A percentile compares a stretch with the other conserved stretches of the same genome.
These are phyloP conservation scores for Pleurotus salmoneostramineus DNA, from an alignment of 768 basidiomycete species.

Conservation along the genomic window DNA sequence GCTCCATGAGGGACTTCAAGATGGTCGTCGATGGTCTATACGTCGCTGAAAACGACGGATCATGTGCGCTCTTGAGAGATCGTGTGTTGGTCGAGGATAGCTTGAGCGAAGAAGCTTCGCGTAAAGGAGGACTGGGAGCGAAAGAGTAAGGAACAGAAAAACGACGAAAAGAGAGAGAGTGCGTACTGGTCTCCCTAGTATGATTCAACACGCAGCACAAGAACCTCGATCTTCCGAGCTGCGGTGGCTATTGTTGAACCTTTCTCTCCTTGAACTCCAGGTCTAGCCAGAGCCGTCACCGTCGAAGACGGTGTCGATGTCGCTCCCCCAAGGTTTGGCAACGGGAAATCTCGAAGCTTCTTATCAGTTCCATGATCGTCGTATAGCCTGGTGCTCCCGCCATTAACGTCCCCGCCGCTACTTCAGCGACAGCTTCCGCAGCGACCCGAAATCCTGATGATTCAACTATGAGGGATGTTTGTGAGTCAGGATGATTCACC, in stretches of 20 bases:
- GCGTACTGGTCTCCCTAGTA: slow-evolving; percentile 41
- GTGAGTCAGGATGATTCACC: neutral
- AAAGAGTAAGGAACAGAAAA: neutral
- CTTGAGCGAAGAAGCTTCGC: slow-evolving; percentile 69
- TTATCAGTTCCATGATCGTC: slow-evolving; percentile 66
- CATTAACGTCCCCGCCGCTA: slow-evolving; percentile 55
- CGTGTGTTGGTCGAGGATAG: slow-evolving; percentile 60
- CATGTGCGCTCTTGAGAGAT: slow-evolving; percentile 64
- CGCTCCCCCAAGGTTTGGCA: slow-evolving; percentile 35
- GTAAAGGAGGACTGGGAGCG: slow-evolving; percentile 47
- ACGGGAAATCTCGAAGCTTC: slow-evolving; percentile 62
- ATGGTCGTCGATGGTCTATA: slow-evolving; percentile 58
- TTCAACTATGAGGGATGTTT: slow-evolving; percentile 36
- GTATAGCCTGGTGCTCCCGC: slow-evolving; percentile 61
- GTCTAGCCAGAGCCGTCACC: too few relatives aligned
- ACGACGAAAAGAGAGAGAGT: neutral
- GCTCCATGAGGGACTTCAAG: slow-evolving; percentile 43
- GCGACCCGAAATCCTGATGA: slow-evolving; percentile 65
- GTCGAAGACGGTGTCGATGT: too few relatives aligned
- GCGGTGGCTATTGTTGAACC: neutral
- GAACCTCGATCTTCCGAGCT: slow-evolving; percentile 27
- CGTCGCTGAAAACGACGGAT: slow-evolving; percentile 60
- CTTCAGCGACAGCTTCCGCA: slow-evolving; percentile 59
- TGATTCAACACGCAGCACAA: slow-evolving; percentile 46
- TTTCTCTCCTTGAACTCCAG: too few relatives aligned